A percentile compares a stretch with the other conserved stretches of the same genome.
phyloP scores from a whole-genome alignment of 2,329 filamentous ascomycete genomes.

The Colletotrichum brevisporum region DNA sequence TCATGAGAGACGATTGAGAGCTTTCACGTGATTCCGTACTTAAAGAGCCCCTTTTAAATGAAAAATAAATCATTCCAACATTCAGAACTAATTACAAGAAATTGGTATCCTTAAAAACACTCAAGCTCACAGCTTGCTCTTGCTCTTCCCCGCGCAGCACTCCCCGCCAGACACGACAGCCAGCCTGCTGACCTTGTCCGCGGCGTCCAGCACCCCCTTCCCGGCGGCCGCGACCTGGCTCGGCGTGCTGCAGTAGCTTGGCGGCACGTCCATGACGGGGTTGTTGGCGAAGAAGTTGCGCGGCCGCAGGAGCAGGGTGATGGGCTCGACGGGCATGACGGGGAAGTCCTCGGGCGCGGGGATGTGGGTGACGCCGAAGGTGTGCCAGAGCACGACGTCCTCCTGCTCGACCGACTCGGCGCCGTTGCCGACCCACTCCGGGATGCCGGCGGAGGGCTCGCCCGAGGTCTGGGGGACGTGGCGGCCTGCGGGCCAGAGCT shows the following conservation, averaged over 20 bases:
- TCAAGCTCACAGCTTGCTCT: conserved; percentile 21
- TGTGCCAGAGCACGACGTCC: conserved; percentile 94
- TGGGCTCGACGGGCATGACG: conserved; percentile 89
- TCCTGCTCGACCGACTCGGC: conserved; percentile 79
- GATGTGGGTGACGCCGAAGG: conserved; percentile 92
- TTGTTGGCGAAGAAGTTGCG: conserved; percentile 87
- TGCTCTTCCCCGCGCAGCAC: conserved; percentile 35
- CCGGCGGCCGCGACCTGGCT: conserved; percentile 71
- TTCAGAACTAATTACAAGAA: conserved; percentile 17
- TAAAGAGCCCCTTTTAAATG: not conserved
- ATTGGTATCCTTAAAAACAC: not conserved
- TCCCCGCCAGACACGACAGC: conserved; percentile 44
- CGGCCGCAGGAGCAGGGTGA: conserved; percentile 83
- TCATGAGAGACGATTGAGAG: too few species aligned
- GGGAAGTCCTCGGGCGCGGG: conserved; percentile 92
- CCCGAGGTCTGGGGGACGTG: conserved; percentile 92
- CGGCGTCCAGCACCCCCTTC: conserved; percentile 59
- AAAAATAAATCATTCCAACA: not conserved
- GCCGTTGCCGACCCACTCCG: conserved; percentile 83
- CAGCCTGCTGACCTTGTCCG: conserved; percentile 63
- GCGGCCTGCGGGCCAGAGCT: conserved; percentile 87
- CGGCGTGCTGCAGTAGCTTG: conserved; percentile 80
- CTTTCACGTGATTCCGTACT: too few species aligned
- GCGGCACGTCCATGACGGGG: conserved; percentile 84
- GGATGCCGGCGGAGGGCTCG: conserved; percentile 79